Evolutionary conservation across 768 basidiomycete species (phyloP).

Genomic region (Exidia glandulosa): DNA sequence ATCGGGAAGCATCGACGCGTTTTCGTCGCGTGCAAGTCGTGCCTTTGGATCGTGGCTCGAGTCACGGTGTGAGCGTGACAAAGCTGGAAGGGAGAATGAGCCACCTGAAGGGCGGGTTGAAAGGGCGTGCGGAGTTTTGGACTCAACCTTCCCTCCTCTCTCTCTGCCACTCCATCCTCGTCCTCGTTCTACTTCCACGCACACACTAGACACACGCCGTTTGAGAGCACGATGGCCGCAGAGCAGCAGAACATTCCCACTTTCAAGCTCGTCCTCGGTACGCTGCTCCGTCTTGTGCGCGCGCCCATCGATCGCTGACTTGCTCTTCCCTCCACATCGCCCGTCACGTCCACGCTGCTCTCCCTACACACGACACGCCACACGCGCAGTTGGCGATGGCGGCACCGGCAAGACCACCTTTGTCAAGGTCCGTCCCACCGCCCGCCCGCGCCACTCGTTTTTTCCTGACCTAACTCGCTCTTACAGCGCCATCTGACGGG

Average conservation of each 20-base stretch:
- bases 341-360: constrained; percentile 13
- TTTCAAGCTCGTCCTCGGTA: constrained; percentile 98
- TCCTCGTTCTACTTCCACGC: too few relatives aligned
- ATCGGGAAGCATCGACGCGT: too few relatives aligned
- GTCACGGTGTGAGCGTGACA: too few relatives aligned
- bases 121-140: too few relatives aligned
- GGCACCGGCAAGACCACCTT: constrained; percentile 98
- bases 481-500: constrained; percentile 90
- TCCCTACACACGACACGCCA: neutral
- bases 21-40: too few relatives aligned
- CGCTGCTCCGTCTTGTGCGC: constrained; percentile 23
- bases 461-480: constrained; percentile 38
- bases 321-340: constrained; percentile 9
- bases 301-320: constrained; percentile 7
- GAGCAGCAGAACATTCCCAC: constrained; percentile 47
- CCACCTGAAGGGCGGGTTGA: too few relatives aligned
- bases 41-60: too few relatives aligned
- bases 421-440: constrained; percentile 63
- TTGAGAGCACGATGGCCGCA: too few relatives aligned
- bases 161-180: too few relatives aligned
- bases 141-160: too few relatives aligned
- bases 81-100: too few relatives aligned
- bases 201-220: too few relatives aligned
- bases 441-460: constrained; percentile 26
- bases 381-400: constrained; percentile 73